Evolutionary conservation across 192 early-diverging fungal species (phyloP).

Genomic region (Linnemannia exigua): DNA sequence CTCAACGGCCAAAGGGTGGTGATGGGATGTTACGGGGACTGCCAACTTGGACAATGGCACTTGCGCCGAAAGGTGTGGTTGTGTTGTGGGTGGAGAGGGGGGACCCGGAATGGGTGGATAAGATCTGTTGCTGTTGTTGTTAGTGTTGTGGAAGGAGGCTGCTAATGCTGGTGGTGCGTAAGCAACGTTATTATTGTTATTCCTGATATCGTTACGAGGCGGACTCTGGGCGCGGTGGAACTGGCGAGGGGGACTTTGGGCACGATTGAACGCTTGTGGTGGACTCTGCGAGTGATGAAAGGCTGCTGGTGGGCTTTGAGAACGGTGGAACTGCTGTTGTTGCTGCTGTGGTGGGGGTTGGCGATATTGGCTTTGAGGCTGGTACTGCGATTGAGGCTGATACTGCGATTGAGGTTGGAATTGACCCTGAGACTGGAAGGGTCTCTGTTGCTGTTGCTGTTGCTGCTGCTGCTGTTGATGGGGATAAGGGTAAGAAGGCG

Average conservation of each 20-base stretch:
- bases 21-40: background rate
- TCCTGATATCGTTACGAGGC: background rate
- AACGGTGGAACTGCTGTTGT: constrained; percentile 1
- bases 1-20: constrained; percentile 12
- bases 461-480: background rate
- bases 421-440: background rate
- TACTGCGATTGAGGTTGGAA: background rate
- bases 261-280: background rate
- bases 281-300: background rate
- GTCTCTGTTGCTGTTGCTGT: background rate
- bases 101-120: background rate
- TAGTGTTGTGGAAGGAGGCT: background rate
- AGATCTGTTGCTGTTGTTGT: background rate
- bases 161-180: background rate
- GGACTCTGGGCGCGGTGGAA: background rate
- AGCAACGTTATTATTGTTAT: background rate
- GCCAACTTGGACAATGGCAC: background rate
- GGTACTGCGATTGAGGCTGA: constrained; percentile 6
- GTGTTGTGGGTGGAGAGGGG: background rate
- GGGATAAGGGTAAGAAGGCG: constrained; percentile 1
- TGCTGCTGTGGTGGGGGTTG: constrained; percentile 1
- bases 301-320: background rate
- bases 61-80: background rate
- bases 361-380: background rate
- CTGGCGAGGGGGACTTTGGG: background rate